phyloP scores from a whole-genome alignment of 2,329 filamentous ascomycete genomes.

The Colletotrichum aenigma region DNA sequence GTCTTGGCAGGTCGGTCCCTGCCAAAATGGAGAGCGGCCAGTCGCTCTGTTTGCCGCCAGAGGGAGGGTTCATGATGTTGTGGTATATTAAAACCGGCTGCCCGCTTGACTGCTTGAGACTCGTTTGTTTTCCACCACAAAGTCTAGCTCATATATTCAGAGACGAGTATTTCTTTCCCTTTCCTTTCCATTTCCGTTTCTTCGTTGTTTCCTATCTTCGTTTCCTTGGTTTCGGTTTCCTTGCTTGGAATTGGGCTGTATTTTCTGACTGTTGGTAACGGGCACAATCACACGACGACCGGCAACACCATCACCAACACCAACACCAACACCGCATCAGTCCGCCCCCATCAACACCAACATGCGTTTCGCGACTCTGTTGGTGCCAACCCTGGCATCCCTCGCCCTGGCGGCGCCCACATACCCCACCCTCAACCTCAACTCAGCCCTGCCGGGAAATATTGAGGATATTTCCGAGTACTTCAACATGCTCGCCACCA shows the following conservation, averaged over 20 bases:
- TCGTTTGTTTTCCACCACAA: neutral
- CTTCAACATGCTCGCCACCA: conserved; percentile 63
- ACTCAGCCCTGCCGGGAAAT: conserved; percentile 35
- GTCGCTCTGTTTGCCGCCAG: neutral
- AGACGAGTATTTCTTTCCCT: conserved; percentile 10
- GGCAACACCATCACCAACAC: neutral
- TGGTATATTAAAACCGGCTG: conserved; percentile 17
- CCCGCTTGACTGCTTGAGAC: neutral
- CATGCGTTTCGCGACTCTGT: conserved; percentile 56
- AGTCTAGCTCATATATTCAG: conserved; percentile 2
- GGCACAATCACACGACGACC: neutral
- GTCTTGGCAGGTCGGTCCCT: neutral
- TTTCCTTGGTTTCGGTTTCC: conserved; percentile 8
- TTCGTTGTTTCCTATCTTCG: conserved; percentile 3
- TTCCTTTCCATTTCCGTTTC: conserved; percentile 21
- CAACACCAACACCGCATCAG: conserved; percentile 33
- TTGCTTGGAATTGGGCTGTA: neutral
- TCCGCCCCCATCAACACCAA: conserved; percentile 24
- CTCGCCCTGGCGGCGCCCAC: conserved; percentile 49
- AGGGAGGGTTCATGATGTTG: neutral
- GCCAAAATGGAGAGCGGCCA: neutral
- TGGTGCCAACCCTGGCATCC: conserved; percentile 51
- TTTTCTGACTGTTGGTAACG: neutral
- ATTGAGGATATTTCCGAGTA: conserved; percentile 60
- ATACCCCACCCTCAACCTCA: conserved; percentile 48